Evolutionary conservation across 176 grass and related monocot genomes (phyloP).

Genomic region (Carex scoparia): DNA sequence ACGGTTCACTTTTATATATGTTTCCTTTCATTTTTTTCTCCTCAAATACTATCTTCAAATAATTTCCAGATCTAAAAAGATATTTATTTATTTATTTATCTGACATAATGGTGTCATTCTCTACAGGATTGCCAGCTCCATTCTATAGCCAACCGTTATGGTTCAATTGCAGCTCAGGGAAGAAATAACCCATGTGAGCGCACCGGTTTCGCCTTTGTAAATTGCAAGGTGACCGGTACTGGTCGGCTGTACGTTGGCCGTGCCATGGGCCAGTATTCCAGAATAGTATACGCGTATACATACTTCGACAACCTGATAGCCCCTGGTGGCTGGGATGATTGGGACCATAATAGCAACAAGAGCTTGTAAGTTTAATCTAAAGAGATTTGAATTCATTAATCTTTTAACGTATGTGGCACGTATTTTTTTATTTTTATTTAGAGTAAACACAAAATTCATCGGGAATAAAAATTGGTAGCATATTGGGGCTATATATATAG

Average conservation of each 20-base stretch:
- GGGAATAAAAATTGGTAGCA: neutral
- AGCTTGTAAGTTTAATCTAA: conserved; percentile 42
- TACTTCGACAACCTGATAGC: conserved; percentile 91
- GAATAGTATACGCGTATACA: conserved; percentile 92
- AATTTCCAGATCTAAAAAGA: neutral
- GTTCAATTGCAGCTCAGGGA: conserved; percentile 70
- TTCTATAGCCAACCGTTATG: conserved; percentile 66
- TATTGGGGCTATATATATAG: too few relatives aligned
- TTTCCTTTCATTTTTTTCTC: neutral
- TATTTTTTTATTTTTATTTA: neutral
- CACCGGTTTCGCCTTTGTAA: conserved; percentile 89
- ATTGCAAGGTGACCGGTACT: conserved; percentile 73
- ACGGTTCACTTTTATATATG: neutral
- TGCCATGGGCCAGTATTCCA: conserved; percentile 97
- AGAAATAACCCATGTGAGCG: conserved; percentile 68
- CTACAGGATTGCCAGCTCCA: conserved; percentile 67
- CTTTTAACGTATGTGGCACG: neutral
- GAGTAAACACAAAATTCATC: neutral
- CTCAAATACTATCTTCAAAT: neutral
- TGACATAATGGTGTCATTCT: neutral
- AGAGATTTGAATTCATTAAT: neutral
- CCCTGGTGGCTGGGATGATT: conserved; percentile 90
- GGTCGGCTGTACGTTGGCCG: conserved; percentile 79
- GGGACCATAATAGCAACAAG: conserved; percentile 93
- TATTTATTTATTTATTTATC: neutral